Base-by-base conservation (phyloP, 129 eudicot genomes). In the Cynara cardunculus region DNA sequence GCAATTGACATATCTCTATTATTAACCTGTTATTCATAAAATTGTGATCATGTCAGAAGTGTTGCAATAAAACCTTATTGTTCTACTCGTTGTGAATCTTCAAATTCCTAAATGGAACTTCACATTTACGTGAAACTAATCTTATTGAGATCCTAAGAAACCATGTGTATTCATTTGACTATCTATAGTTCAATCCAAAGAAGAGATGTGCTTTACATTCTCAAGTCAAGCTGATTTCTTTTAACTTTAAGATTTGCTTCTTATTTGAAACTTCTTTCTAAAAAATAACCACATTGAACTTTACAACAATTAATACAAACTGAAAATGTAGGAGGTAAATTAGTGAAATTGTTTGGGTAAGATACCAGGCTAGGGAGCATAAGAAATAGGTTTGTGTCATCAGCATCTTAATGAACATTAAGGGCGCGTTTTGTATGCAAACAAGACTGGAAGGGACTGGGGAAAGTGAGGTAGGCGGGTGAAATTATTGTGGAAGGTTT, bases 1-100 rank as follows among this genome's bases (percentile, higher is more conserved):
- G 96, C 99, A 85, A 96, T 87, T 24, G 98, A 96, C 87, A 96
- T 84, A 74, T 96, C 98, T 84, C 99, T 86, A 86, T 96, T 96
- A 78, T 96, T 92, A 77, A 96, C 99, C 99, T 96, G 90, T 25
- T 74, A 65, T 81, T 59, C 14, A 66, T 19, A 82, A 67, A 5
- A 25, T 24, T 53, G 12, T 34, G 31, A 73, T 19, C 66, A 39
- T 11, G 27, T 64, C 69, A 64, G 69, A 74, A 39, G 11, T 25
- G 22, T 74, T 21, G 27, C 71, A 59, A 73, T 41, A 66, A 68
- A 25, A 71, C 3, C 1, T 24, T 22, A 22, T 12, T 10, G 25
- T 9, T 53, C 34, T 6, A 24, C 14, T 32, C 2, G 27, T 22
- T 69, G 19, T 4, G 9, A 26, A 69, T 68, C 22, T 44, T 44